A percentile compares a stretch with the other conserved stretches of the same genome.
These are phyloP conservation scores for Aspergillus niger DNA, from an alignment of 2,329 filamentous ascomycete genomes.

Conservation along the genomic window DNA sequence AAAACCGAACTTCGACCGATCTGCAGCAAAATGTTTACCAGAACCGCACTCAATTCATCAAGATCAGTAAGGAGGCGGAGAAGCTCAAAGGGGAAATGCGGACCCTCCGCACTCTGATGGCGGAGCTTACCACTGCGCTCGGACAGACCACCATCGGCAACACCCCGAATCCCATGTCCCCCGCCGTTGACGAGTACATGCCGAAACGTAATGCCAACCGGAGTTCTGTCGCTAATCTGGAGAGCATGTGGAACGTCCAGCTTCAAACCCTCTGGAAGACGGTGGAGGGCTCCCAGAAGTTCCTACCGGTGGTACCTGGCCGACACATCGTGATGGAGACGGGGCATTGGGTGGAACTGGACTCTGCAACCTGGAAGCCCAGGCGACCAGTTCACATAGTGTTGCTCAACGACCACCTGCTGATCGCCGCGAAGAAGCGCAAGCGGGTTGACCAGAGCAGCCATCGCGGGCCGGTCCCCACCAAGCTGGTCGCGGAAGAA, in stretches of 20 bases:
- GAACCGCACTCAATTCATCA: constrained; percentile 97
- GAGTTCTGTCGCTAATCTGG: constrained; percentile 79
- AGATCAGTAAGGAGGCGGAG: constrained; percentile 98
- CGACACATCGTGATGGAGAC: constrained; percentile 93
- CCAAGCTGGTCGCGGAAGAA: constrained; percentile 86
- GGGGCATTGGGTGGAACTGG: constrained; percentile 90
- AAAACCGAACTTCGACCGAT: constrained; percentile 75
- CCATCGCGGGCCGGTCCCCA: constrained; percentile 51
- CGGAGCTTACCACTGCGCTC: constrained; percentile 78
- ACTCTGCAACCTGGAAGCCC: constrained; percentile 96
- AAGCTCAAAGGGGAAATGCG: constrained; percentile 97
- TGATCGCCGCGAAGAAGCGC: constrained; percentile 91
- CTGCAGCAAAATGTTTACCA: constrained; percentile 95
- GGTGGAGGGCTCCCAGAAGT: constrained; percentile 97
- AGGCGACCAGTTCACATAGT: constrained; percentile 87
- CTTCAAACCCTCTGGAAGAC: constrained; percentile 87
- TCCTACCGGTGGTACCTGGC: constrained; percentile 84
- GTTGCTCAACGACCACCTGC: constrained; percentile 87
- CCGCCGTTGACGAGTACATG: constrained; percentile 53
- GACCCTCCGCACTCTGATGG: constrained; percentile 84
- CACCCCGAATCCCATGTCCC: constrained; percentile 57
- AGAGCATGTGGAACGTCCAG: constrained; percentile 68
- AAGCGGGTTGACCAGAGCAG: constrained; percentile 71
- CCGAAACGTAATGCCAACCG: constrained; percentile 69
- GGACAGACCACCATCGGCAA: constrained; percentile 48